Evolutionary conservation across 352 stramenopile genomes (phyloP).

Genomic region (Pythium rishiriense): DNA sequence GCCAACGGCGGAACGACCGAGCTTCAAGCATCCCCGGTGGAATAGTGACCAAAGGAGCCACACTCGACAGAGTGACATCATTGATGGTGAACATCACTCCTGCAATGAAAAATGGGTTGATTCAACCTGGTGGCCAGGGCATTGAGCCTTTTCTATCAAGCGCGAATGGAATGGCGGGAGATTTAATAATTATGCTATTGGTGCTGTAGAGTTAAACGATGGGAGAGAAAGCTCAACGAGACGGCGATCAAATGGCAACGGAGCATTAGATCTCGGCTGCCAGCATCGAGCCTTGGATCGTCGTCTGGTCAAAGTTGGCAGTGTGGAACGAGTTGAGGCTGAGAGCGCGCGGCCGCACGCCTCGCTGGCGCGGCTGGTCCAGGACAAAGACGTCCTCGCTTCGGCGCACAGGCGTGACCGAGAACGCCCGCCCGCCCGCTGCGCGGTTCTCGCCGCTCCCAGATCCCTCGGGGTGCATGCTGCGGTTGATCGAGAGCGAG

Average conservation of each 20-base stretch:
- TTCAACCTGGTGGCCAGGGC: too few relatives aligned
- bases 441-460: slow-evolving; percentile 35
- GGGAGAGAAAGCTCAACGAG: not conserved
- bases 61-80: too few relatives aligned
- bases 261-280: slow-evolving; percentile 24
- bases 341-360: slow-evolving; percentile 29
- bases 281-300: slow-evolving; percentile 26
- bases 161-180: too few relatives aligned
- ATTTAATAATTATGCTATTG: not conserved
- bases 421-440: slow-evolving; percentile 50
- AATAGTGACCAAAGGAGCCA: too few relatives aligned
- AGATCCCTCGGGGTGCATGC: slow-evolving; percentile 38
- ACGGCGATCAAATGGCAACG: not conserved
- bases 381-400: slow-evolving; percentile 26
- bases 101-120: too few relatives aligned
- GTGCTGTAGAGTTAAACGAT: too few relatives aligned
- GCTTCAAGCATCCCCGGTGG: too few relatives aligned
- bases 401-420: slow-evolving; percentile 31
- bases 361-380: not conserved
- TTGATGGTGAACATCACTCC: too few relatives aligned
- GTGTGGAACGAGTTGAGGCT: slow-evolving; percentile 84
- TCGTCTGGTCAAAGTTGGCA: slow-evolving; percentile 77
- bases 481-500: slow-evolving; percentile 76
- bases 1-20: too few relatives aligned
- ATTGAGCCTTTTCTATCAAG: too few relatives aligned